phyloP scores from a whole-genome alignment of 2,329 filamentous ascomycete genomes.

The Thielaviopsis cerberus region DNA sequence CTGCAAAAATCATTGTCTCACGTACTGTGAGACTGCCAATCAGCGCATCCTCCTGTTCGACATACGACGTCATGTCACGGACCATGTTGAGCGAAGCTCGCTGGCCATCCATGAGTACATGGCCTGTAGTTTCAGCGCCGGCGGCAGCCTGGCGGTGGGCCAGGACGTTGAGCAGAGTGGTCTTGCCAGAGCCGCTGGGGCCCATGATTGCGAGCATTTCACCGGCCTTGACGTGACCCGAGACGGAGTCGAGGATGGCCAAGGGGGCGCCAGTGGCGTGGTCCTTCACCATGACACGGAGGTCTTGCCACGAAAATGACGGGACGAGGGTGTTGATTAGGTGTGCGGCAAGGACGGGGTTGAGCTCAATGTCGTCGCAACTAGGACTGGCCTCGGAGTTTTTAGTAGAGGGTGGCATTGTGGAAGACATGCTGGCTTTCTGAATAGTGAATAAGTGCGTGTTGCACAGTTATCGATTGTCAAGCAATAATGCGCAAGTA shows the following conservation, averaged over 20 bases:
- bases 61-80: conserved; percentile 52
- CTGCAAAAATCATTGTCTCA: conserved; percentile 64
- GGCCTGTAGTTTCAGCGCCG: conserved; percentile 26
- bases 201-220: conserved; percentile 70
- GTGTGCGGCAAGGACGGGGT: conserved; percentile 21
- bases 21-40: conserved; percentile 63
- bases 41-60: conserved; percentile 75
- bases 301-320: conserved; percentile 44
- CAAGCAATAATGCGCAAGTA: too few species aligned
- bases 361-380: conserved; percentile 8
- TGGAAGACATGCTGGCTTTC: background rate
- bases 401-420: background rate
- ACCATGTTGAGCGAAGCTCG: conserved; percentile 35
- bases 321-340: conserved; percentile 42
- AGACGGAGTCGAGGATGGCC: conserved; percentile 12
- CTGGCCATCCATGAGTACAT: conserved; percentile 42
- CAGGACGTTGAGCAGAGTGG: conserved; percentile 64
- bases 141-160: conserved; percentile 38
- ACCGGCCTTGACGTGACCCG: conserved; percentile 24
- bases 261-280: conserved; percentile 20
- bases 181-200: conserved; percentile 57
- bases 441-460: background rate
- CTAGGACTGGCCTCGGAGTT: background rate
- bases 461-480: too few species aligned
- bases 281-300: conserved; percentile 55